phyloP scores from a whole-genome alignment of 257 asterid genomes.

The Lavandula angustifolia region DNA sequence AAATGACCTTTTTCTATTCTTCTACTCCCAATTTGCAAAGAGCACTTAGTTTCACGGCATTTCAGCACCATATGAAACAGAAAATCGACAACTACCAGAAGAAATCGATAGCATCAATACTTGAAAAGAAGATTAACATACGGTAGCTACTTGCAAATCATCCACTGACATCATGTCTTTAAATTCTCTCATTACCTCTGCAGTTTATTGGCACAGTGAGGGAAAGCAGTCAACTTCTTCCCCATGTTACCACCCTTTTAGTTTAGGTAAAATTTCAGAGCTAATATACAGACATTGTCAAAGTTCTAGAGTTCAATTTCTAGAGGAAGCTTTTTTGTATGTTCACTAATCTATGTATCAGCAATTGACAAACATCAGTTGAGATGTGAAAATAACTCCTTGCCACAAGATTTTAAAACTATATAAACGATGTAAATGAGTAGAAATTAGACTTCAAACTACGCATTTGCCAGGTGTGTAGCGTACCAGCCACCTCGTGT shows the following conservation, averaged over 20 bases:
- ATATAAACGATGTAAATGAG: background rate
- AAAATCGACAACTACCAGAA: background rate
- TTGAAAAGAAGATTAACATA: background rate
- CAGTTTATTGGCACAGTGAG: background rate
- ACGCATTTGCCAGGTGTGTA: background rate
- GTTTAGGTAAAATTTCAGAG: background rate
- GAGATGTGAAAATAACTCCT: constrained; percentile 6
- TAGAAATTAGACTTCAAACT: background rate
- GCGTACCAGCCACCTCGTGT: constrained; percentile 95
- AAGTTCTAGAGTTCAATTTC: background rate
- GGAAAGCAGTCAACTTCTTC: background rate
- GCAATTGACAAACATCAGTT: background rate
- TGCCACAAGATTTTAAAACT: background rate
- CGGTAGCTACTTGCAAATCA: background rate
- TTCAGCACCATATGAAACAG: background rate
- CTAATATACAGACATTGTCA: background rate
- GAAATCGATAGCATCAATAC: background rate
- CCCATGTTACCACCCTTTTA: background rate
- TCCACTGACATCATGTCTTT: background rate
- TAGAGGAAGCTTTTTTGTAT: constrained; percentile 2
- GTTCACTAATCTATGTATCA: constrained; percentile 7
- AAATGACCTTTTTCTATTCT: background rate
- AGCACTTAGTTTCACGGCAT: no score
- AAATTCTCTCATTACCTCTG: background rate
- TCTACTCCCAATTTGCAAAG: background rate